Conservation (phyloP, 768 basidiomycete genomes). For the Lentinula sp. region DNA sequence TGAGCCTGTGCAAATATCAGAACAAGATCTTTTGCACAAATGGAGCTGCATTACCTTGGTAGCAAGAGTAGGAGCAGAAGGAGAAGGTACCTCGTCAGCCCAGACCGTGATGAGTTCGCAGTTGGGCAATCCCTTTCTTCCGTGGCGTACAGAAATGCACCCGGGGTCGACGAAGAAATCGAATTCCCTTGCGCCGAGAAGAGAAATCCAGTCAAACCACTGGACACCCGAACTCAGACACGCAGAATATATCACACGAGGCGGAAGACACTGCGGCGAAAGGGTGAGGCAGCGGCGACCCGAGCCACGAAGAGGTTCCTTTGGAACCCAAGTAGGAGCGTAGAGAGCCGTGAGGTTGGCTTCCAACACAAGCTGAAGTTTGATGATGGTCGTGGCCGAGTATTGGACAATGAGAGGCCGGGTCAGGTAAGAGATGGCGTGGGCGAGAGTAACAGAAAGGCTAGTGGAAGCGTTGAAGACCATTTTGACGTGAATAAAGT, state of each 20-base stretch:
- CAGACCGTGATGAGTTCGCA: slow-evolving; percentile 57
- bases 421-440: slow-evolving; percentile 71
- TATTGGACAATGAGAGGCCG: slow-evolving; percentile 53
- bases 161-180: slow-evolving; percentile 82
- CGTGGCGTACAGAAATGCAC: slow-evolving; percentile 63
- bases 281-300: slow-evolving; percentile 72
- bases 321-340: slow-evolving; percentile 58
- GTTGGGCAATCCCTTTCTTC: slow-evolving; percentile 24
- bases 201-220: slow-evolving; percentile 77
- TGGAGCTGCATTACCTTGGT: slow-evolving; percentile 4
- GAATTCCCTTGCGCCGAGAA: slow-evolving; percentile 64
- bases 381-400: slow-evolving; percentile 56
- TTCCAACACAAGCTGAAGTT: slow-evolving; percentile 68
- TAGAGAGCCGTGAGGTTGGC: slow-evolving; percentile 67
- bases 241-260: slow-evolving; percentile 64
- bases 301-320: slow-evolving; percentile 62
- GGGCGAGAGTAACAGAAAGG: slow-evolving; percentile 65
- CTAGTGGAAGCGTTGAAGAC: slow-evolving; percentile 26
- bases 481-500: slow-evolving; percentile 3
- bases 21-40: slow-evolving; percentile 13
- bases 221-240: slow-evolving; percentile 66
- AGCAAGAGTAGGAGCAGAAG: slow-evolving; percentile 12
- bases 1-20: slow-evolving; percentile 6
- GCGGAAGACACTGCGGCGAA: slow-evolving; percentile 63
- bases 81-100: slow-evolving; percentile 47